Conservation (phyloP, 1,139 yeast genomes). For the Casaregolazyma suthepensis region DNA sequence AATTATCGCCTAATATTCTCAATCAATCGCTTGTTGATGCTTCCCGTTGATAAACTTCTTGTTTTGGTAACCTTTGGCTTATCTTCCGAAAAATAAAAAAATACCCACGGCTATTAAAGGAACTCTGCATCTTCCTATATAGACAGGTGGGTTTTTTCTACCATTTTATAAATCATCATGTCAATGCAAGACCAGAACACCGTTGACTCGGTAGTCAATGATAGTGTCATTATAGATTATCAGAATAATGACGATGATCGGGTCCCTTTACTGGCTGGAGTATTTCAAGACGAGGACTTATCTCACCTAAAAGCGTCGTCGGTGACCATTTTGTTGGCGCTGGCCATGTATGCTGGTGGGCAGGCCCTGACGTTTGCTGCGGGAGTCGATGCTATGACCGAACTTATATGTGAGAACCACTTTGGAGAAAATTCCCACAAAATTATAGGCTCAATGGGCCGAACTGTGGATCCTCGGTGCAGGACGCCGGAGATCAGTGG, state of each 20-base stretch:
- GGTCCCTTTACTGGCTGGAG: neutral
- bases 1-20: too few species aligned
- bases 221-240: slow-evolving; percentile 7
- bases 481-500: slow-evolving; percentile 23
- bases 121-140: neutral
- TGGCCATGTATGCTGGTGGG: slow-evolving; percentile 16
- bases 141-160: neutral
- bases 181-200: slow-evolving; percentile 9
- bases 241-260: slow-evolving; percentile 5
- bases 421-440: slow-evolving; percentile 9
- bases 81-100: neutral
- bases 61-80: neutral
- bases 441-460: slow-evolving; percentile 5
- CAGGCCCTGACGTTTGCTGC: slow-evolving; percentile 21
- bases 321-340: slow-evolving; percentile 12
- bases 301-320: slow-evolving; percentile 5
- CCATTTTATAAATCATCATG: neutral
- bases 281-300: neutral
- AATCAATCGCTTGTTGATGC: neutral
- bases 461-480: slow-evolving; percentile 23
- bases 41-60: neutral
- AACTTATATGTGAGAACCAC: slow-evolving; percentile 22
- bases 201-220: slow-evolving; percentile 8
- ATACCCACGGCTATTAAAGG: neutral
- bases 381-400: slow-evolving; percentile 23